Base-by-base conservation (phyloP, 495 filamentous ascomycete genomes). In the Xylaria curta region DNA sequence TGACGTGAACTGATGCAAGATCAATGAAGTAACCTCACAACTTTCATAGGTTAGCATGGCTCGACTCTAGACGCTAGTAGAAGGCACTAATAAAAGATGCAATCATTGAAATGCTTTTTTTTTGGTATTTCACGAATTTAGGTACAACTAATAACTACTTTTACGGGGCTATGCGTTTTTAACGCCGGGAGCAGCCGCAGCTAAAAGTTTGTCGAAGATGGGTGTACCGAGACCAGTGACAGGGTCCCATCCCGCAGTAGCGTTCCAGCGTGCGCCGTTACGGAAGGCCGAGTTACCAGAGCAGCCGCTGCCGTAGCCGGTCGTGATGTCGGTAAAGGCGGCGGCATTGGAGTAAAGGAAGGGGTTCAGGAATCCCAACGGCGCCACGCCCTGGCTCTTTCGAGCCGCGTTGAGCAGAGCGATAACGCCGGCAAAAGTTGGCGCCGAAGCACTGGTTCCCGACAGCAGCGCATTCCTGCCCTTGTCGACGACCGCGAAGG, bases 291-390 rank as follows among this genome's bases (percentile, higher is more conserved):
- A 85, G 73, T 78, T 75, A 6, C 58, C 56, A 2, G 83, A 82
- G 79, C 90, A 92, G 6, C 88, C 88, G 12, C 81, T 80, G 72
- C 91, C 89, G 12, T 79, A 84, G 0, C 90, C 90, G 7, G 75
- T 80, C 5, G 84, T 89, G 56, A 92, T 85, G 75, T 92, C 90
- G 61, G 86, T 87, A 42, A 92, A 80, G 0, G 84, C 85, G 33
- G 83, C 83, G 13, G 89, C 86, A 76, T 92, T 83, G 2, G 82
- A 83, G 76, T 91, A 91, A 17, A 92, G 76, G 26, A 80, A 82
- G 28, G 90, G 90, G 74, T 92, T 91, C 31, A 91, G 78, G 74
- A 91, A 92, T 0, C 90, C 90, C 1, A 92, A 78, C 0, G 86
- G 83, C 13, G 82, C 70, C 76, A 89, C 86, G 10, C 86, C 86